These are phyloP conservation scores for Scheffersomyces illinoinensis DNA, from an alignment of 1,139 yeast species.

Conservation along the genomic window DNA sequence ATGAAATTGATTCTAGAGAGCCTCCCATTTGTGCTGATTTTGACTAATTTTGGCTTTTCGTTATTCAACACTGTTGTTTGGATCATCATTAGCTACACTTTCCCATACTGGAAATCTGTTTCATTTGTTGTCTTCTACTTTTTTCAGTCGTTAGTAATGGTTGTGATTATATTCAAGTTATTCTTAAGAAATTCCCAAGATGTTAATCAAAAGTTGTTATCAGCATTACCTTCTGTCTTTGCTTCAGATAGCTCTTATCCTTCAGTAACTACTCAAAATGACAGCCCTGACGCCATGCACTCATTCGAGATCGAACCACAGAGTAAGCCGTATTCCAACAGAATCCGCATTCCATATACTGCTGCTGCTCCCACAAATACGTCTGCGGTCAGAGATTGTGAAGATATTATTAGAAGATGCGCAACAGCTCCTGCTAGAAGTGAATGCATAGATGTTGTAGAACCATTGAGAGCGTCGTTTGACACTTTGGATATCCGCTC, in stretches of 20 bases:
- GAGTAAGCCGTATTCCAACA: neutral
- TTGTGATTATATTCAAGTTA: neutral
- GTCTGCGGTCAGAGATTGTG: neutral
- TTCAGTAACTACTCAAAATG: neutral
- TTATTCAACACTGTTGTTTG: neutral
- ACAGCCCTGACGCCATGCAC: neutral
- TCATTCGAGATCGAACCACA: neutral
- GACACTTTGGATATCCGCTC: neutral
- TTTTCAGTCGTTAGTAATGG: neutral
- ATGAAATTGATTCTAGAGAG: neutral
- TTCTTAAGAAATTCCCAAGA: neutral
- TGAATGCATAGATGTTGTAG: neutral
- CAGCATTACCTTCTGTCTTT: neutral
- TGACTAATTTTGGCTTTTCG: neutral
- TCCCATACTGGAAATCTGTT: neutral
- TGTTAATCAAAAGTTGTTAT: neutral
- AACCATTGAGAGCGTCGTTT: neutral
- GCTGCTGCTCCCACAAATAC: neutral
- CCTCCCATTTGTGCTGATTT: neutral
- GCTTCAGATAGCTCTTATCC: neutral
- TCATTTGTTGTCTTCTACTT: neutral
- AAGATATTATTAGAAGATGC: constrained; percentile 1
- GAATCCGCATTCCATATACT: neutral
- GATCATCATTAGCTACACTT: neutral
- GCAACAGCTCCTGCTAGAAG: constrained; percentile 4